A percentile compares a stretch with the other conserved stretches of the same genome.
Conservation (phyloP, 768 basidiomycete species). For the Naganishia vishniacii region DNA sequence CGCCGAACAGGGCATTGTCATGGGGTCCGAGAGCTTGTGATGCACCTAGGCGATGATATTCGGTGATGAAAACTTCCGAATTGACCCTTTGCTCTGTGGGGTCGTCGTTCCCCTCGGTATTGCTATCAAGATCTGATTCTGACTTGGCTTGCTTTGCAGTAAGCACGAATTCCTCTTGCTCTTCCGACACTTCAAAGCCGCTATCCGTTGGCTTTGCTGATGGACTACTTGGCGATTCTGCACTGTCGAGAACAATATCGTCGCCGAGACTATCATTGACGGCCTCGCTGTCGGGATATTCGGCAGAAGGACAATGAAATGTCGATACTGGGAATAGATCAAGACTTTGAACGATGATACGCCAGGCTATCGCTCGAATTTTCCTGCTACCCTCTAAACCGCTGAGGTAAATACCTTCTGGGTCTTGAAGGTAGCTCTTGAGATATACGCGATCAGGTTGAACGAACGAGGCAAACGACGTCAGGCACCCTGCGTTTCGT, state of each 20-base stretch:
- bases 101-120: not conserved
- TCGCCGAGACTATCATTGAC: not conserved
- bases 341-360: conserved; percentile 27
- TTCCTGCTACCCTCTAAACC: conserved; percentile 28
- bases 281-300: conserved; percentile 15
- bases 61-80: not conserved
- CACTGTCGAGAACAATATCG: no score
- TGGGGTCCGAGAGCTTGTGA: conserved; percentile 11
- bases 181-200: conserved; percentile 27
- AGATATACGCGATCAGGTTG: conserved; percentile 41
- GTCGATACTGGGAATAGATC: conserved; percentile 36
- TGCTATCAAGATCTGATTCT: conserved; percentile 28
- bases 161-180: conserved; percentile 34
- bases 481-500: conserved; percentile 28
- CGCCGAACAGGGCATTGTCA: not conserved
- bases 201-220: not conserved
- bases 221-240: not conserved
- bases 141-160: conserved; percentile 25
- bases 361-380: conserved; percentile 35
- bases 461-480: conserved; percentile 33
- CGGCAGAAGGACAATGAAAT: conserved; percentile 32
- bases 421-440: conserved; percentile 41
- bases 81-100: not conserved
- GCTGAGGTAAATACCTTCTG: conserved; percentile 31
- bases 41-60: conserved; percentile 14